phyloP scores from a whole-genome alignment of 1,284 basidiomycete species.

The Moesziomyces globuligerus region DNA sequence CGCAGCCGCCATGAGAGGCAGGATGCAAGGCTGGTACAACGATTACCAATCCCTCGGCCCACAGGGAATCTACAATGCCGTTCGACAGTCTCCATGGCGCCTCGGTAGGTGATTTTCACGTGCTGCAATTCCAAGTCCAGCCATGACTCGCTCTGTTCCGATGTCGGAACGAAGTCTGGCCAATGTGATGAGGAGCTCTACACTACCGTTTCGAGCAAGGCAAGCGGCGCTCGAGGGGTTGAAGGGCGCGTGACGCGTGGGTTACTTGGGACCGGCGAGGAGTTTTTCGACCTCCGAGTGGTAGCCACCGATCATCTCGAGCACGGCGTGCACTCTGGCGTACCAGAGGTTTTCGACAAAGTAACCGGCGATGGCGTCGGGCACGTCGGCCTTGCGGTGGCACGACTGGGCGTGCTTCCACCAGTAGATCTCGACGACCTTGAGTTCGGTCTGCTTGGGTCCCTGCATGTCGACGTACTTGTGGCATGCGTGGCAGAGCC shows the following conservation, averaged over 20 bases:
- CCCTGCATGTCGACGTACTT: conserved; percentile 44
- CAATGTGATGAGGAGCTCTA: too few relatives aligned
- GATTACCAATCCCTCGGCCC: conserved; percentile 24
- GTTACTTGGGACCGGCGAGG: conserved; percentile 10
- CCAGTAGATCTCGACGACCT: conserved; percentile 52
- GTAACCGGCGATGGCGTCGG: conserved; percentile 15
- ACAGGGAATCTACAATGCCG: conserved; percentile 22
- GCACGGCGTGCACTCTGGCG: conserved; percentile 8
- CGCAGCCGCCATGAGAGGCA: conserved; percentile 22
- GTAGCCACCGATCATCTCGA: conserved; percentile 18
- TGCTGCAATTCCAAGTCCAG: too few relatives aligned
- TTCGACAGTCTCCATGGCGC: conserved; percentile 32
- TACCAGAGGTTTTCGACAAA: conserved; percentile 37
- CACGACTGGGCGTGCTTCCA: conserved; percentile 50
- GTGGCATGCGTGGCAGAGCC: conserved; percentile 36
- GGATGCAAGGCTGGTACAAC: conserved; percentile 21
- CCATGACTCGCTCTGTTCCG: too few relatives aligned
- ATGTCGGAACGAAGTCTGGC: too few relatives aligned
- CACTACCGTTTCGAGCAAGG: too few relatives aligned
- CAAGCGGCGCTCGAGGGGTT: too few relatives aligned
- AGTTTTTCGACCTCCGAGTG: conserved; percentile 19
- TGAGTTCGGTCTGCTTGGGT: conserved; percentile 30
- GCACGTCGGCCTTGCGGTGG: conserved; percentile 10
- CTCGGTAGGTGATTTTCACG: background rate
- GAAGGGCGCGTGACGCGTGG: background rate